Base-by-base conservation (phyloP, 495 filamentous ascomycete species). In the Hypoxylon lienhwacheense region DNA sequence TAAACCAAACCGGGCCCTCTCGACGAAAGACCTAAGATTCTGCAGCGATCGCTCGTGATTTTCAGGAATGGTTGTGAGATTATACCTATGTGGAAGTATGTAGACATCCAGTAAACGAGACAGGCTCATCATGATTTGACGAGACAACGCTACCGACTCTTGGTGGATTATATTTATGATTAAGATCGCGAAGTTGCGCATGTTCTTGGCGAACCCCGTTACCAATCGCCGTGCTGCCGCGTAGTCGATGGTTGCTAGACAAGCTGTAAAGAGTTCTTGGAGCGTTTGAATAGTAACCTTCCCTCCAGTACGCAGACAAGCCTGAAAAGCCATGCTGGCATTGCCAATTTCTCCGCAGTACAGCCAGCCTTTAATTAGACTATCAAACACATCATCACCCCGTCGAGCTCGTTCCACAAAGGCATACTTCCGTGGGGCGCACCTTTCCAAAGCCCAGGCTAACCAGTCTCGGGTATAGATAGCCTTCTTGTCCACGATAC, bases 281-380 rank as follows among this genome's bases (percentile, higher is more conserved):
- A 76, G 28, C 5, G 72, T 60, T 12, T 62, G 34, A 7, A 40
- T 14, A 12, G 59, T 59, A 15, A 70, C 11, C 0, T 24, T 35
- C 17, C 58, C 61, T 7, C 61, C 44, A 20, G 66, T 51, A n/a
- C 61, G 64, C 7, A 77, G 41, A 21, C 61, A 69, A 7, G 59
- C 61, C 20, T 66, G 32, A 28, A 76, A 60, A 1, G 72, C 51
- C 37, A 53, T 66, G 28, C 66, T 60, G 5, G 72, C 74, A 24
- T 70, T 57, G 4, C 54, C 51, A 2, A 73, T 20, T 20, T 67
- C 50, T 32, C 55, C 51, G 29, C 72, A 73, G 40, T 76, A 62
- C 1, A 77, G 37, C 41, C 74, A 57, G 1, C 69, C 70, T 33
- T 69, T 59, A 6, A 76, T 50, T 4, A 78, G 63, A 12, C 64